These are phyloP conservation scores for Quercus ilex DNA, from an alignment of 306 rosid species.

Conservation along the genomic window DNA sequence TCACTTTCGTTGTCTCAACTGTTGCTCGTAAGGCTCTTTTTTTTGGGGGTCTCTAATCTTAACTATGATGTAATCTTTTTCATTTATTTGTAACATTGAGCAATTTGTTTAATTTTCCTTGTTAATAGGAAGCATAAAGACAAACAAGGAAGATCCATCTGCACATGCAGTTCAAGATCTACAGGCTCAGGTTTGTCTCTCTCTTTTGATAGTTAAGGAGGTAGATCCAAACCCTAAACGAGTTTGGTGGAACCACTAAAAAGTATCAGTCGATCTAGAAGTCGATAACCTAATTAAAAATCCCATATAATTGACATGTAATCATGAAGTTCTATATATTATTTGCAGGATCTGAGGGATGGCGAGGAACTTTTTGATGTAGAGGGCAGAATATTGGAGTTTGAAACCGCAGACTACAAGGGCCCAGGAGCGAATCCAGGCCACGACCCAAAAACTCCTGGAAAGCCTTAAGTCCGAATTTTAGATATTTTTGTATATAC, in stretches of 20 bases:
- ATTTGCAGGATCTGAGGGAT: background rate
- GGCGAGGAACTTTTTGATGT: background rate
- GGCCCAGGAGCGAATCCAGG: background rate
- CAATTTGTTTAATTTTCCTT: background rate
- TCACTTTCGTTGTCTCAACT: background rate
- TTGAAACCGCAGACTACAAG: background rate
- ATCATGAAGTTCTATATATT: background rate
- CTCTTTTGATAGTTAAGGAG: background rate
- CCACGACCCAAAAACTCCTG: background rate
- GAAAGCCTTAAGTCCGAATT: background rate
- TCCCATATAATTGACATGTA: background rate
- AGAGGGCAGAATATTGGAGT: background rate
- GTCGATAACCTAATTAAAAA: background rate
- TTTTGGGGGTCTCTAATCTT: background rate
- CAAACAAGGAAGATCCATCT: background rate
- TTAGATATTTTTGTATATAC: background rate
- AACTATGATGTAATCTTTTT: background rate
- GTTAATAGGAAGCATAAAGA: background rate
- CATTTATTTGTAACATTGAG: background rate
- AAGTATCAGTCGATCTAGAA: background rate
- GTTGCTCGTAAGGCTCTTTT: background rate
- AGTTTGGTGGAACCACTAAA: no score
- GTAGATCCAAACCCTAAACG: no score
- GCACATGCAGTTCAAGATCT: background rate
- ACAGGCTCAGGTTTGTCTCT: background rate